Base-by-base conservation (phyloP, 2,329 filamentous ascomycete genomes). In the Botrytis pseudocinerea region DNA sequence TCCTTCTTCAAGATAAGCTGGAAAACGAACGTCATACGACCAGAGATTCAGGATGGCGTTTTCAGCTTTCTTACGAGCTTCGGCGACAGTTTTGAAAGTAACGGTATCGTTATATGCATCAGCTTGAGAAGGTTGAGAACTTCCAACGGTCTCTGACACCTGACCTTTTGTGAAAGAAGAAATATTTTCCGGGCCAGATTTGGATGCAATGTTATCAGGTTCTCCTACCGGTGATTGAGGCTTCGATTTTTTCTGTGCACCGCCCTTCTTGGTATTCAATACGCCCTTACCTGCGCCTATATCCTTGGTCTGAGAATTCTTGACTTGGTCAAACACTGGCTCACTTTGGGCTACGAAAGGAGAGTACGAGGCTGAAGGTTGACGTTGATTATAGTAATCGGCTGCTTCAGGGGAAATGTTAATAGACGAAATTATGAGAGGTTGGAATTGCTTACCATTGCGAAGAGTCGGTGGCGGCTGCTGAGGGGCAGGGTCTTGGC, bases 1-100 rank as follows among this genome's bases (percentile, higher is more conserved):
- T 0, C 93, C 92, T 80, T 95, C 92, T 18, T 89, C 85, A 20
- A 95, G 84, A 73, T 95, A 91, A 74, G 93, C 87, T 71, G 91
- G 86, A 79, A 91, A 97, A 32, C 89, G 89, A 73, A 97, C 89
- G 66, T 93, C 92, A 74, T 93, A 81, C 1, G 86, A 85, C 83
- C 85, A 87, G 4, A 95, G 83, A 54, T 88, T 86, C 44, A 93
- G 81, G 57, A 95, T 89, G 6, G 92, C 91, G 38, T 88, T 87
- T 78, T 90, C 88, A 0, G 92, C 92, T 76, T 88, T 85, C 75
- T 87, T 88, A 35, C 78, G 78, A 40, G 76, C 76, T 57, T 80
- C 79, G 10, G 68, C 74, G 3, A 80, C 73, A 48, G 75, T 73
- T 40, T 72, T 69, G 8, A 69, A 69, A 46, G 70, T 54, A 59